Conservation (phyloP, 306 rosid genomes). For the Biancaea sappan region DNA sequence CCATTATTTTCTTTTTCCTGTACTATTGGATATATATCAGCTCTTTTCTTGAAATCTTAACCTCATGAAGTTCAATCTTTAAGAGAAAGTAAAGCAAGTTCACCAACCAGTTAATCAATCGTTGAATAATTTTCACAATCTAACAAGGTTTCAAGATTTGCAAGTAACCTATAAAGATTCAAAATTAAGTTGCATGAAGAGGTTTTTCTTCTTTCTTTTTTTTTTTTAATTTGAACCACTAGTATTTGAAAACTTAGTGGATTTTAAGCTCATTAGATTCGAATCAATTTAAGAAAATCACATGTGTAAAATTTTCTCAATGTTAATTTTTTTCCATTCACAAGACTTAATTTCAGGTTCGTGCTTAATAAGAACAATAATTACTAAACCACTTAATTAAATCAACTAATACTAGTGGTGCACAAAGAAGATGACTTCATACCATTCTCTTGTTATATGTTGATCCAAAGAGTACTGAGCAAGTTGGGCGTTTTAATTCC, state of each 20-base stretch:
- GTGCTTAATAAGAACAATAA: too few relatives aligned
- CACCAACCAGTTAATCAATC: not conserved
- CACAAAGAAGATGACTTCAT: slow-evolving; percentile 35
- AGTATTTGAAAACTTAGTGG: too few relatives aligned
- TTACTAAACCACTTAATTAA: too few relatives aligned
- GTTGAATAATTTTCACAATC: not conserved
- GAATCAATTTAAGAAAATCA: too few relatives aligned
- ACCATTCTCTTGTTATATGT: slow-evolving; percentile 12
- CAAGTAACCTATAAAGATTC: slow-evolving; percentile 10
- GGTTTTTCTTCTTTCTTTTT: too few relatives aligned
- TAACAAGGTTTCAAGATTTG: slow-evolving; percentile 7
- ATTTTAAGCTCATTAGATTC: too few relatives aligned
- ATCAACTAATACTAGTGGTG: too few relatives aligned
- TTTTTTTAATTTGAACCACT: too few relatives aligned
- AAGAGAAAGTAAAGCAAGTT: not conserved
- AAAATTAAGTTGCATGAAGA: slow-evolving; percentile 4
- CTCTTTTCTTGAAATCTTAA: not conserved
- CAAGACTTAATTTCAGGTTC: too few relatives aligned
- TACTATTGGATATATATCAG: not conserved
- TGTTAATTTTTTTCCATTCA: too few relatives aligned
- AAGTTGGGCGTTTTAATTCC: not conserved
- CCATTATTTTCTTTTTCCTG: not conserved
- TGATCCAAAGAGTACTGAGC: not conserved
- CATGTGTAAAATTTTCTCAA: too few relatives aligned
- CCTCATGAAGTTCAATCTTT: not conserved